These are phyloP conservation scores for Aschersonia sp. DNA, from an alignment of 2,329 filamentous ascomycete species.

Conservation along the genomic window DNA sequence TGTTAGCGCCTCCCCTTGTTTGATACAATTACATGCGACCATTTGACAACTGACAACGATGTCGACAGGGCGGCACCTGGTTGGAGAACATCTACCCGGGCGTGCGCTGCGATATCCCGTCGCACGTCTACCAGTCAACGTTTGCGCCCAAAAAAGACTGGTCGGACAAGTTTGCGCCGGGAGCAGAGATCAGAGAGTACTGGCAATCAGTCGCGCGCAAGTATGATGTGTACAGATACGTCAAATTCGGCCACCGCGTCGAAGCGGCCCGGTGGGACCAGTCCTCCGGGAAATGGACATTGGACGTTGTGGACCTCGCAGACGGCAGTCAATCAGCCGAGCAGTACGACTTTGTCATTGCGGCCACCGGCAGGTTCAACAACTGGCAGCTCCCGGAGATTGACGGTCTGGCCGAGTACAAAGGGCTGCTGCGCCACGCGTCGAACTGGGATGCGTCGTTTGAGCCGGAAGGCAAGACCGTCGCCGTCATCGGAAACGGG, in stretches of 20 bases:
- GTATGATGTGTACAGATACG: conserved; percentile 46
- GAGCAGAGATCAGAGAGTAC: conserved; percentile 52
- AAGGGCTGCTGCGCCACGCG: conserved; percentile 42
- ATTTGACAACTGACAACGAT: neutral
- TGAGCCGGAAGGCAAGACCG: conserved; percentile 30
- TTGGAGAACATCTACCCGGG: conserved; percentile 46
- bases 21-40: no score
- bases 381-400: conserved; percentile 48
- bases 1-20: conserved; percentile 25
- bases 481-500: conserved; percentile 50
- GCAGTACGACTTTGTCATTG: conserved; percentile 45
- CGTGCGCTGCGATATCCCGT: conserved; percentile 53
- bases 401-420: conserved; percentile 38
- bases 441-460: conserved; percentile 43
- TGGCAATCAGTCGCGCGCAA: conserved; percentile 49
- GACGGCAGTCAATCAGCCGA: conserved; percentile 21
- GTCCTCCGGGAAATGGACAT: conserved; percentile 35
- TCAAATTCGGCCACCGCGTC: conserved; percentile 41
- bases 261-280: conserved; percentile 40
- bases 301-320: conserved; percentile 27
- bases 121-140: conserved; percentile 55
- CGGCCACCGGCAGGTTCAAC: conserved; percentile 52
- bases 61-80: conserved; percentile 33
- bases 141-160: conserved; percentile 56
- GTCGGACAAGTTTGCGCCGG: conserved; percentile 53